Percentiles rank a stretch among this genome's conserved stretches.
Conservation (phyloP, 2,329 filamentous ascomycete species). For the Teratosphaeria zuluensis region DNA sequence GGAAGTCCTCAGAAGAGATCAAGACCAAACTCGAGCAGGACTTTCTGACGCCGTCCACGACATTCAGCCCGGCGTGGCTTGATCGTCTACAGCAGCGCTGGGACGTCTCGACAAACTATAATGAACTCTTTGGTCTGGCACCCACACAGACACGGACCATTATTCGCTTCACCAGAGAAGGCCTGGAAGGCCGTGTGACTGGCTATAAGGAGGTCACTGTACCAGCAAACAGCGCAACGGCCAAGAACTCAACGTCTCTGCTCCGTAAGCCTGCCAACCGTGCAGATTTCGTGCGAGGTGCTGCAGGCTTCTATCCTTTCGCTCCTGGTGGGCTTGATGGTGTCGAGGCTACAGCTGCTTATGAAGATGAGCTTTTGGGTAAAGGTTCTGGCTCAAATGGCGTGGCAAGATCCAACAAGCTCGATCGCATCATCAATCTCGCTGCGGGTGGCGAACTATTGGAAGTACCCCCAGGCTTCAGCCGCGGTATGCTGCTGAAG, state of each 20-base stretch:
- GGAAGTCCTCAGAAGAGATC: constrained; percentile 51
- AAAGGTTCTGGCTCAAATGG: constrained; percentile 36
- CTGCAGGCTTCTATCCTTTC: constrained; percentile 89
- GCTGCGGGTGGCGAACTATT: constrained; percentile 67
- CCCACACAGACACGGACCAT: constrained; percentile 92
- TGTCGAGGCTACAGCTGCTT: constrained; percentile 73
- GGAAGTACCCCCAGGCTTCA: constrained; percentile 71
- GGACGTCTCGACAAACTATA: constrained; percentile 71
- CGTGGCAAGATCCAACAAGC: constrained; percentile 35
- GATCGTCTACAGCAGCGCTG: constrained; percentile 82
- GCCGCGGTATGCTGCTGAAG: constrained; percentile 65
- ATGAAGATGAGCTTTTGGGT: constrained; percentile 62
- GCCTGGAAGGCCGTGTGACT: constrained; percentile 82
- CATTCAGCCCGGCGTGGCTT: constrained; percentile 78
- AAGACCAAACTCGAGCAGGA: constrained; percentile 64
- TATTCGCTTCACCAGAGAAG: constrained; percentile 82
- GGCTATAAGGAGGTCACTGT: constrained; percentile 92
- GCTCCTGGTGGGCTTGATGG: constrained; percentile 81
- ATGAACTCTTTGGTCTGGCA: constrained; percentile 76
- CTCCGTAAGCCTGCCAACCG: constrained; percentile 74
- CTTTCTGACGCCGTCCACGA: constrained; percentile 68
- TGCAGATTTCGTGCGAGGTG: constrained; percentile 86
- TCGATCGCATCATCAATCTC: constrained; percentile 83
- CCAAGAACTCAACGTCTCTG: constrained; percentile 89
- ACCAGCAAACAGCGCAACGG: constrained; percentile 76